These are phyloP conservation scores for Petrea volubilis DNA, from an alignment of 257 asterid genomes.

Conservation along the genomic window DNA sequence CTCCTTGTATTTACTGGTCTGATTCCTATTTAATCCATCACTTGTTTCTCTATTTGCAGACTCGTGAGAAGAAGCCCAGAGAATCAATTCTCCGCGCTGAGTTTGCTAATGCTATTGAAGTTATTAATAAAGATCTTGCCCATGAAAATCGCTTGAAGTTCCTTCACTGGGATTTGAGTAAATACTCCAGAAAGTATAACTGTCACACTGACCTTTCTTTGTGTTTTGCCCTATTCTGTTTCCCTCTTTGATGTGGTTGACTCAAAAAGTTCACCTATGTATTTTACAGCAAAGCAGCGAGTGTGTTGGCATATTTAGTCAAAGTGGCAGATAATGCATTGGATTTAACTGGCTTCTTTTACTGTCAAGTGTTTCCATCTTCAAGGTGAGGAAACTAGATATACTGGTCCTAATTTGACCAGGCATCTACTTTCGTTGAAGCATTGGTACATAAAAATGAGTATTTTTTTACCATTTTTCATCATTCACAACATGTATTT, in stretches of 20 bases:
- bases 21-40: neutral
- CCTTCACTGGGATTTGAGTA: constrained; percentile 95
- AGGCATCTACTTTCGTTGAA: constrained; percentile 9
- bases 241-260: neutral
- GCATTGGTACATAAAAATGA: neutral
- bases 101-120: constrained; percentile 82
- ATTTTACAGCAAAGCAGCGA: constrained; percentile 61
- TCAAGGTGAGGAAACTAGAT: constrained; percentile 43
- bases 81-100: constrained; percentile 84
- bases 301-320: constrained; percentile 62
- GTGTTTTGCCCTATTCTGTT: neutral
- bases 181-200: constrained; percentile 67
- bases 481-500: neutral
- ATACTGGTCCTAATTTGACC: constrained; percentile 25
- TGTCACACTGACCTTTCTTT: constrained; percentile 5
- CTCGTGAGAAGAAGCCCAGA: constrained; percentile 93
- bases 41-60: constrained; percentile 40
- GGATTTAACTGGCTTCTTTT: constrained; percentile 73
- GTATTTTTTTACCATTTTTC: neutral
- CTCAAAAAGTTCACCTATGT: neutral
- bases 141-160: constrained; percentile 74
- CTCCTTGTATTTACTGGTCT: neutral
- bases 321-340: constrained; percentile 76
- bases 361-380: constrained; percentile 54
- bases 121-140: constrained; percentile 64